Base-by-base conservation (phyloP, 768 basidiomycete genomes). In the Porphyrellus cyaneotinctus region DNA sequence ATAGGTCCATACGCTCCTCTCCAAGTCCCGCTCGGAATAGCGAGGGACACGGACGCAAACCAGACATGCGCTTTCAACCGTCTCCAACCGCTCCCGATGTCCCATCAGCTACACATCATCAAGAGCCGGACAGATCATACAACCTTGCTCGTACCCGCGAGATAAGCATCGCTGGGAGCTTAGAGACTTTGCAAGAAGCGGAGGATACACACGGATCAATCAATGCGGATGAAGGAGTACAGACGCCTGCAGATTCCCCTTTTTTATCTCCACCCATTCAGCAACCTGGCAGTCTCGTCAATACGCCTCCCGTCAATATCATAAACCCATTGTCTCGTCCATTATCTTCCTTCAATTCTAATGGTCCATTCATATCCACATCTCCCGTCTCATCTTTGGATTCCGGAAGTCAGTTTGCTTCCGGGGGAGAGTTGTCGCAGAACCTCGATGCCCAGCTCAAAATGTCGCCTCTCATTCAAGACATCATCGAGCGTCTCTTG, bases 381-480 rank as follows among this genome's bases (percentile, higher is more conserved):
- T 91, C 89, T 2, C 89, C 89, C 8, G 87, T 83, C 18, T 91
- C 89, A 9, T 91, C 89, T 12, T 64, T 87, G 59, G 86, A 83
- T 65, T 91, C 89, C 12, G 83, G 78, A 47, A 87, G 85, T 59
- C 84, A 85, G 23, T 78, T 81, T 58, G 65, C 80, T 18, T 69
- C 77, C 14, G 74, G 73, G 53, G 61, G 68, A 37, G 85, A 86
- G 37, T 70, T 72, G 22, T 57, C 69, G 11, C 72, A 70, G 43
- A 78, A 67, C 56, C 83, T 92, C 31, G 91, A 93, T 55, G 70
- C 78, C 7, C 88, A 89, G 62, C 80, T 92, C 61, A 88, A 81
- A 67, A 72, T 80, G 2, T 91, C 89, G 5, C 85, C 91, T 5
- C 64, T 88, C 56, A 80, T 93, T 52, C 80, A 83, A 49, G 88